Base-by-base conservation (phyloP, 768 basidiomycete species). In the Leccinum barrowsii region DNA sequence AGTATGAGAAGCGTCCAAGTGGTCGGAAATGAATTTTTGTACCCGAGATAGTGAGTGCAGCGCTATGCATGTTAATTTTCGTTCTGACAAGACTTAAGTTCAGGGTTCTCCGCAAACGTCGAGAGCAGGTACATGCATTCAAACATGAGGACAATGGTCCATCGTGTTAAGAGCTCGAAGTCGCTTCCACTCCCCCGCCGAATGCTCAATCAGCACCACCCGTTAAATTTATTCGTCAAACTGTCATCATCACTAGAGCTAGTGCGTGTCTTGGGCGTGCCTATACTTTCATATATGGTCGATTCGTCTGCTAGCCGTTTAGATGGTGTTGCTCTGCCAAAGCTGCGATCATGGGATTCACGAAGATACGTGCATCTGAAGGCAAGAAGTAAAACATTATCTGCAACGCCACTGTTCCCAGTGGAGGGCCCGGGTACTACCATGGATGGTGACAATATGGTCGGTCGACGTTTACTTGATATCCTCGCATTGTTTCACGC, bases 371-470 rank as follows among this genome's bases (percentile, higher is more conserved):
- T 21, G 93, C 87, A 2, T 85, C 94, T 55, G 96, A 98, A 73
- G 96, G 96, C 52, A 80, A 81, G 68, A 92, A 92, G 70, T 94
- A 96, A 73, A 86, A 87, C 71, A 98, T 99, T 67, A 68, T 93
- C 50, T 90, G 85, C 62, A 98, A 99, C 70, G 81, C 82, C 53
- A 87, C 96, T 60, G 92, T 90, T 28, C 92, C 94, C 1, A 85
- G 85, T 35, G 94, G 92, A 30, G 93, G 93, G 28, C 8, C 10
- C 10, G 28, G 28, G 8, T 10, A 94, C 92, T 19, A 90, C 91
- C 17, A 94, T 95, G 92, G 12, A 94, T 91, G 82, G 82, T 83
- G 68, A 93, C 91, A 1, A 72, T 92, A 65, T 94, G 88, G 87
- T 66, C 4, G 1, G 68, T 63, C 5, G 7, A 52, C 83, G 67